Evolutionary conservation across 192 early-diverging fungal species (phyloP), one percentile per base, ranked within the genome.

Genomic region (Coemansia sp.): DNA sequence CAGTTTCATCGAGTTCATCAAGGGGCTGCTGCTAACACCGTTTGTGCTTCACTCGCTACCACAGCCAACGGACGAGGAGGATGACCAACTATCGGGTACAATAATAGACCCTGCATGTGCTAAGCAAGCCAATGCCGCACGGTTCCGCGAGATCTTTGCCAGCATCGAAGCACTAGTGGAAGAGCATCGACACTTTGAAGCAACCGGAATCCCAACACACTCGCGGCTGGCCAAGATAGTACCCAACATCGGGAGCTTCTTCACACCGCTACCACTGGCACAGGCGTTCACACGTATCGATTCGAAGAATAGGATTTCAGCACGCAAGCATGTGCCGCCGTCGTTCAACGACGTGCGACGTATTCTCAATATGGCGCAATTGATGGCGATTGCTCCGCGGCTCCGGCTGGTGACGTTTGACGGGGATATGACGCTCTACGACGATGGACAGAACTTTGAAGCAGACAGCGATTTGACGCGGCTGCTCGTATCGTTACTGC

Each of bases 351-450:
- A 96, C 61, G 84, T 96, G 61, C 87, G 93, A 10, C 86, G 91
- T 56, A 88, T 94, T 26, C 83, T 96, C n/a, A 96, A 96, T 63
- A 86, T 86, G 9, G 94, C 93, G n/a, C 94, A 96, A 74, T 84
- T 89, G 10, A 83, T 84, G 62, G 91, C 93, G 7, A 91, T 93
- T 58, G 90, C 91, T 5, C 81, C 87, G 1, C 71, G 77, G 15
- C 64, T 95, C 16, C 75, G 84, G 59, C 72, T 96, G 49, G 91
- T 96, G 62, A 96, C 94, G 1, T 96, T 96, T 72, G 94, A 96
- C 53, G 94, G 94, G 33, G 94, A 96, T 74, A 93, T 94, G 91
- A 96, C 94, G 25, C 81, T 96, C 21, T 96, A 95, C 68, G 90
- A 89, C 10, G 94, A 96, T 61, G 94, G 94, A 20, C 83, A 85